phyloP scores from a whole-genome alignment of 108 stramenopile species.

The Thalassiosira profunda region DNA sequence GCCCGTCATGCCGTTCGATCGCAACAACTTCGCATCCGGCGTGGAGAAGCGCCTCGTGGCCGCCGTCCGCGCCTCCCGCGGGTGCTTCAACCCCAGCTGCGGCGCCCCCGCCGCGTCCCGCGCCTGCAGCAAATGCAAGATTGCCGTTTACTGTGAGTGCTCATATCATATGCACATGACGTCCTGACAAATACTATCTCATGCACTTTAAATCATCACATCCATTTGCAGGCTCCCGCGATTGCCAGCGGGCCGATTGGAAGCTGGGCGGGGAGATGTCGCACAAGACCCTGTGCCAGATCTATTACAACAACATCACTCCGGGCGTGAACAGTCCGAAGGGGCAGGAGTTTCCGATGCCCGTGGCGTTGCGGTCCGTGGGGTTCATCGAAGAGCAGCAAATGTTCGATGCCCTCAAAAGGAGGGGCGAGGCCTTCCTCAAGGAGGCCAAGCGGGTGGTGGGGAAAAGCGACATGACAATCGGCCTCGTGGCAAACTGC shows the following conservation, averaged over 20 bases:
- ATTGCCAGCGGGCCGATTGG: background rate
- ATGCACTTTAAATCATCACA: background rate
- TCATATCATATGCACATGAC: too few relatives aligned
- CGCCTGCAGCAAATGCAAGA: background rate
- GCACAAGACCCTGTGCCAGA: background rate
- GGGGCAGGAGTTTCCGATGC: background rate
- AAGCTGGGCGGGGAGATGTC: background rate
- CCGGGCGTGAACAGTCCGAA: background rate
- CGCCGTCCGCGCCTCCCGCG: background rate
- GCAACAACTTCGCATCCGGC: background rate
- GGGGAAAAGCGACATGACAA: background rate
- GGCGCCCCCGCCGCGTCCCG: background rate
- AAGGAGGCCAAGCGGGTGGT: background rate
- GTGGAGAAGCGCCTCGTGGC: background rate
- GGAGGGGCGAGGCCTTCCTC: background rate
- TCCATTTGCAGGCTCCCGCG: background rate
- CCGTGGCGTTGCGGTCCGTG: background rate
- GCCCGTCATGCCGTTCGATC: background rate
- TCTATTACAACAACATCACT: background rate
- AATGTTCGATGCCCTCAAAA: background rate
- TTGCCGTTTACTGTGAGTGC: too few relatives aligned
- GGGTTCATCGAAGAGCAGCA: background rate
- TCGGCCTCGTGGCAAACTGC: background rate
- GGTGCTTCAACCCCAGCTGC: background rate
- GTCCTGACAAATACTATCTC: background rate